These are phyloP conservation scores for Prosopis cineraria DNA, from an alignment of 306 rosid species.

Conservation along the genomic window DNA sequence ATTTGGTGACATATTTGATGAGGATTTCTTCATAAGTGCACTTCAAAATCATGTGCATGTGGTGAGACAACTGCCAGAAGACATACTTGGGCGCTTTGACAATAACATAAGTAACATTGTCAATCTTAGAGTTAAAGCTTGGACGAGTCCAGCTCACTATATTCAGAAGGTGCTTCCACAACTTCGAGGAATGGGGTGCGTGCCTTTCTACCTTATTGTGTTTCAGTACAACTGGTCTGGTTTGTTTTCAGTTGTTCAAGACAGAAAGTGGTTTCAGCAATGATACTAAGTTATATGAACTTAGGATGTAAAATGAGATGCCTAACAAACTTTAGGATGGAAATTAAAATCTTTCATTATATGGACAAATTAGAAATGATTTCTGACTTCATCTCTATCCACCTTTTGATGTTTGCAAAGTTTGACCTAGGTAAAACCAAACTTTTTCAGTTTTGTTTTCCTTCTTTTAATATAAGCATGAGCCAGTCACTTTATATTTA, in stretches of 20 bases:
- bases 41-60: conserved; percentile 71
- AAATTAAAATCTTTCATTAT: neutral
- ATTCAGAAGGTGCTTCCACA: conserved; percentile 92
- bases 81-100: conserved; percentile 73
- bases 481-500: no score
- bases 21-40: conserved; percentile 76
- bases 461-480: neutral
- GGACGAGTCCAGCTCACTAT: conserved; percentile 91
- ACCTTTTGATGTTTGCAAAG: neutral
- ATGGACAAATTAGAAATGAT: conserved; percentile 9
- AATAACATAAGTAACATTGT: conserved; percentile 89
- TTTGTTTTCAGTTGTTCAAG: conserved; percentile 29
- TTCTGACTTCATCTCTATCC: neutral
- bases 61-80: conserved; percentile 77
- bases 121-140: conserved; percentile 92
- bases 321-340: no score
- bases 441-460: neutral
- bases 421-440: neutral
- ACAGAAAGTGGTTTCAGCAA: conserved; percentile 18
- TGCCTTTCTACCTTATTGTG: conserved; percentile 28
- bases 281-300: neutral
- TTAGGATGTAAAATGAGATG: no score
- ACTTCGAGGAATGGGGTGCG: conserved; percentile 75
- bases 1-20: conserved; percentile 86
- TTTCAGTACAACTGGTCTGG: conserved; percentile 22